Conservation (phyloP, 2,329 filamentous ascomycete genomes). For the Drechslerella dactyloides region DNA sequence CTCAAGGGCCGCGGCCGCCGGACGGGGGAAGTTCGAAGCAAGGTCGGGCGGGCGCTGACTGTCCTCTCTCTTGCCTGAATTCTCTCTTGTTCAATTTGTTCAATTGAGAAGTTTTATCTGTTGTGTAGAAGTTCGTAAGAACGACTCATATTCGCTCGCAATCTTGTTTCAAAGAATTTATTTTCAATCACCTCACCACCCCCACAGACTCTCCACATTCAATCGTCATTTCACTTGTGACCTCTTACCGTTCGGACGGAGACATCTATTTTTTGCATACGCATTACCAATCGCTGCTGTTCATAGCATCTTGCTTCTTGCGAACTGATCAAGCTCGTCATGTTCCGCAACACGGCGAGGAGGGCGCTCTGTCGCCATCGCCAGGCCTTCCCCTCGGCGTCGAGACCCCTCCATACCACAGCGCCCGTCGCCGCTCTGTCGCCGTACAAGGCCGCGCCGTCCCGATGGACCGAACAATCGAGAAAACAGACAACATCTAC, state of each 20-base stretch:
- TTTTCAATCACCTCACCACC: not conserved
- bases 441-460: conserved; percentile 58
- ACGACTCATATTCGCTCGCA: conserved; percentile 41
- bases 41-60: too few relatives aligned
- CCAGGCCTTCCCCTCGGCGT: conserved; percentile 46
- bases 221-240: not conserved
- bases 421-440: conserved; percentile 60
- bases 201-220: not conserved
- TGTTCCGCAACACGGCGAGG: conserved; percentile 50
- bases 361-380: conserved; percentile 49
- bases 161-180: not conserved
- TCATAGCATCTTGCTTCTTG: conserved; percentile 9
- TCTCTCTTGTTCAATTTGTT: not conserved
- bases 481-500: conserved; percentile 58
- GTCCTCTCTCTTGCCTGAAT: not conserved
- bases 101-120: conserved; percentile 36
- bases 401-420: conserved; percentile 58
- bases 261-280: conserved; percentile 11
- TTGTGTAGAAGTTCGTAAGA: conserved; percentile 14
- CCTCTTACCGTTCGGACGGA: not conserved
- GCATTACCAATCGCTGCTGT: conserved; percentile 11
- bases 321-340: conserved; percentile 11
- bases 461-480: conserved; percentile 54
- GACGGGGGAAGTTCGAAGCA: too few relatives aligned
- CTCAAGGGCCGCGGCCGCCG: too few relatives aligned